These are phyloP conservation scores for Carex parvula DNA, from an alignment of 176 grass and related monocot genomes.

Conservation along the genomic window DNA sequence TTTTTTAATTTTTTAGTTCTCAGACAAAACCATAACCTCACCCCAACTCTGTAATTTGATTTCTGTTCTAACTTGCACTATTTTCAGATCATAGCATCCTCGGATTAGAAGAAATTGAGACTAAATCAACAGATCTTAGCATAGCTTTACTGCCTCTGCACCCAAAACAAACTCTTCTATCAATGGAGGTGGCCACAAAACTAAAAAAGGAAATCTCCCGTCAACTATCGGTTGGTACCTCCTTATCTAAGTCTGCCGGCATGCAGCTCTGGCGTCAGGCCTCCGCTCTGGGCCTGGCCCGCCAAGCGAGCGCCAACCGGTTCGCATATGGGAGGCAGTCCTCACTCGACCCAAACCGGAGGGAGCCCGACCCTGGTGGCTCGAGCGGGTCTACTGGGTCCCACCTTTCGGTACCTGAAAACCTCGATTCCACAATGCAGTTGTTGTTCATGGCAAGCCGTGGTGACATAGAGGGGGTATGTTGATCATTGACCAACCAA, in stretches of 20 bases:
- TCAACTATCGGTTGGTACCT: conserved; percentile 65
- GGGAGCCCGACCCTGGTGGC: neutral
- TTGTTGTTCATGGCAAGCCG: conserved; percentile 83
- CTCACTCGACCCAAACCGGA: conserved; percentile 80
- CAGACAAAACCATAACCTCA: neutral
- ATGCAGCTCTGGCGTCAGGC: conserved; percentile 43
- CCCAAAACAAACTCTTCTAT: neutral
- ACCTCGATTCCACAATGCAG: conserved; percentile 88
- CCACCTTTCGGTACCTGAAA: conserved; percentile 64
- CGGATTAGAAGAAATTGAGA: neutral
- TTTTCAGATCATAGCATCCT: conserved; percentile 5
- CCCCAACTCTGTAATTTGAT: neutral
- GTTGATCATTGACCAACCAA: neutral
- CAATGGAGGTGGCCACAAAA: conserved; percentile 75
- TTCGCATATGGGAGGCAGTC: conserved; percentile 80
- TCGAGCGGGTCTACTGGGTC: conserved; percentile 5
- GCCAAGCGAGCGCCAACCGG: conserved; percentile 28
- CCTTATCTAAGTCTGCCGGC: conserved; percentile 47
- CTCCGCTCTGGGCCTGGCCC: conserved; percentile 5
- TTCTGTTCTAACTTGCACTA: neutral
- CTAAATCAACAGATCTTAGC: neutral
- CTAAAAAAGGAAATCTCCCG: conserved; percentile 73
- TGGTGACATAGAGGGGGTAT: conserved; percentile 54
- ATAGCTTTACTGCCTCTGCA: neutral
- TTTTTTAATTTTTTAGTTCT: neutral